phyloP scores from a whole-genome alignment of 169 alveolate species.

The Plasmodium billcollinsi region DNA sequence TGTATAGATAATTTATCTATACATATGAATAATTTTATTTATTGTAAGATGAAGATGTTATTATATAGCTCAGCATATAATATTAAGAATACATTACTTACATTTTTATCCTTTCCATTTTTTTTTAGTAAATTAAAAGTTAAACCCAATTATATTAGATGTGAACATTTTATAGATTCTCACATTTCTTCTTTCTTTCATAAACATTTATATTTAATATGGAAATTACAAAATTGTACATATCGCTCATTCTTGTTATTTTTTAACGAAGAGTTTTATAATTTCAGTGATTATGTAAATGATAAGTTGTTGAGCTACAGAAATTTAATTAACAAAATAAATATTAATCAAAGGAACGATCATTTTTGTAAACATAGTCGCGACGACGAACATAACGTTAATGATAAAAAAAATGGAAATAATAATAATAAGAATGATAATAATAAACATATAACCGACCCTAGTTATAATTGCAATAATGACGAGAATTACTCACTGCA shows the following conservation, averaged over 20 bases:
- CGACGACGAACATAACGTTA: background rate
- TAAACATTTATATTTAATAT: slow-evolving; percentile 22
- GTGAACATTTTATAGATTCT: slow-evolving; percentile 69
- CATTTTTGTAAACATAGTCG: background rate
- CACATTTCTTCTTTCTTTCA: slow-evolving; percentile 26
- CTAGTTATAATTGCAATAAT: too few species aligned
- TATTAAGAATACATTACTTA: slow-evolving; percentile 43
- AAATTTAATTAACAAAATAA: background rate
- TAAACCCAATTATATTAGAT: slow-evolving; percentile 3
- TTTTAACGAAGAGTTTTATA: slow-evolving; percentile 33
- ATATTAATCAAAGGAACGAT: background rate
- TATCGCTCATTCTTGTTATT: slow-evolving; percentile 48
- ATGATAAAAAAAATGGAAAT: background rate
- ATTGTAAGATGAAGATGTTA: slow-evolving; percentile 8
- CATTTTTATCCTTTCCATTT: slow-evolving; percentile 65
- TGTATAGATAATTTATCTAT: slow-evolving; percentile 27
- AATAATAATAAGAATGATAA: background rate
- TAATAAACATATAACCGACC: too few species aligned
- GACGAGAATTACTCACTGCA: too few species aligned
- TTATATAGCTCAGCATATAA: slow-evolving; percentile 46
- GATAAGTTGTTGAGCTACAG: background rate
- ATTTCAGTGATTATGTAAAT: slow-evolving; percentile 21
- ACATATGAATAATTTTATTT: slow-evolving; percentile 27
- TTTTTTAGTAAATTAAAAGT: slow-evolving; percentile 31
- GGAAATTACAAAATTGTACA: slow-evolving; percentile 52